Conservation (phyloP, 169 alveolate species). For the Plasmodium malariae region DNA sequence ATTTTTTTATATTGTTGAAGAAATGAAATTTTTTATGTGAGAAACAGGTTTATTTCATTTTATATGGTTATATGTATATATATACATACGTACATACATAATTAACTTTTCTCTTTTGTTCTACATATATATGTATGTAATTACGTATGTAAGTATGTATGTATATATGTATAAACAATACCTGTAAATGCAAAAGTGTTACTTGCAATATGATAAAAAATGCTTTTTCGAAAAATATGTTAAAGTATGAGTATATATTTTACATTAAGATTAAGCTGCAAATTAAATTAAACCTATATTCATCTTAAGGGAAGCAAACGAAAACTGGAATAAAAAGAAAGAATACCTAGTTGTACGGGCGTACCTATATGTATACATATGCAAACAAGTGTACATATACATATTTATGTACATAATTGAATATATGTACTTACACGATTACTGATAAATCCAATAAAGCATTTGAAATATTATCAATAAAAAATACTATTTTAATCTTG, state of each 20-base stretch:
- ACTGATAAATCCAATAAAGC: background rate
- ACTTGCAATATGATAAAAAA: background rate
- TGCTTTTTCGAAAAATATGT: background rate
- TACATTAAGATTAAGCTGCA: too few species aligned
- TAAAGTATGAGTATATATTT: background rate
- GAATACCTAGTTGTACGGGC: background rate
- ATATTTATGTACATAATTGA: too few species aligned
- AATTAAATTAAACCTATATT: too few species aligned
- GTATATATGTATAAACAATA: constrained; percentile 1
- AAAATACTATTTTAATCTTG: too few species aligned
- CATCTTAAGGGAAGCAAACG: too few species aligned
- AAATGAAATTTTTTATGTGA: too few species aligned
- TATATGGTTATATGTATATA: too few species aligned
- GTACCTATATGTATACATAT: background rate
- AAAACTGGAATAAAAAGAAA: too few species aligned
- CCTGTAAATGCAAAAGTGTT: background rate
- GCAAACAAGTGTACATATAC: background rate
- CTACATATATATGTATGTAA: background rate
- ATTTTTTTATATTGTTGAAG: too few species aligned
- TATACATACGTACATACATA: background rate
- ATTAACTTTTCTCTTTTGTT: too few species aligned
- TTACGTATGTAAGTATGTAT: background rate
- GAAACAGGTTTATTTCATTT: too few species aligned
- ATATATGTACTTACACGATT: background rate
- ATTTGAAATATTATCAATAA: too few species aligned